Conservation (phyloP, 2,329 filamentous ascomycete species). For the Dendrostoma leiphaemia region DNA sequence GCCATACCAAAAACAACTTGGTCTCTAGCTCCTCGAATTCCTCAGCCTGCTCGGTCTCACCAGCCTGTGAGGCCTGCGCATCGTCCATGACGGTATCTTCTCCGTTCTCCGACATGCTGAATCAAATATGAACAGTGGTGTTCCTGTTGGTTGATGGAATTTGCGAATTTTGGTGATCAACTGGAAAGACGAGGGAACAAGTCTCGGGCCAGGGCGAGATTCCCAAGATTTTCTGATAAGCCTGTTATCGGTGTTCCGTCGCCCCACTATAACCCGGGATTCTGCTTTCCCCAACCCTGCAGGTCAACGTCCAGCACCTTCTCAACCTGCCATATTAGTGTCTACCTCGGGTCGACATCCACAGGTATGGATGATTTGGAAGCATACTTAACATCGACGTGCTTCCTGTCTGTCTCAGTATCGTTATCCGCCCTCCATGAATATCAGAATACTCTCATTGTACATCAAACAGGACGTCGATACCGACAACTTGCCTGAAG, state of each 20-base stretch:
- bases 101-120: conserved; percentile 16
- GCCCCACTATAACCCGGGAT: conserved; percentile 1
- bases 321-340: no score
- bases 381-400: no score
- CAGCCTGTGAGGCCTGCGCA: conserved; percentile 36
- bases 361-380: no score
- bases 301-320: no score
- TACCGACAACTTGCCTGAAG: no score
- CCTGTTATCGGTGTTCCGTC: conserved; percentile 6
- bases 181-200: background rate
- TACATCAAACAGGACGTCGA: no score
- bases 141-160: background rate
- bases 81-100: conserved; percentile 43
- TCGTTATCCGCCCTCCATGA: no score
- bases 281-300: no score
- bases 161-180: background rate
- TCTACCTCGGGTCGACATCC: no score
- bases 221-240: conserved; percentile 18
- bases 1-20: conserved; percentile 21
- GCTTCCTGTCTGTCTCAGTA: no score
- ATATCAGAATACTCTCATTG: no score
- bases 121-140: no score
- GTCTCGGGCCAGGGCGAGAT: background rate
- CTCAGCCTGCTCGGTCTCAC: conserved; percentile 28
- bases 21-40: conserved; percentile 31